Evolutionary conservation across 352 stramenopile species (phyloP), one percentile per base, ranked within the genome.

Genomic region (Globisporangium uncinulatum): DNA sequence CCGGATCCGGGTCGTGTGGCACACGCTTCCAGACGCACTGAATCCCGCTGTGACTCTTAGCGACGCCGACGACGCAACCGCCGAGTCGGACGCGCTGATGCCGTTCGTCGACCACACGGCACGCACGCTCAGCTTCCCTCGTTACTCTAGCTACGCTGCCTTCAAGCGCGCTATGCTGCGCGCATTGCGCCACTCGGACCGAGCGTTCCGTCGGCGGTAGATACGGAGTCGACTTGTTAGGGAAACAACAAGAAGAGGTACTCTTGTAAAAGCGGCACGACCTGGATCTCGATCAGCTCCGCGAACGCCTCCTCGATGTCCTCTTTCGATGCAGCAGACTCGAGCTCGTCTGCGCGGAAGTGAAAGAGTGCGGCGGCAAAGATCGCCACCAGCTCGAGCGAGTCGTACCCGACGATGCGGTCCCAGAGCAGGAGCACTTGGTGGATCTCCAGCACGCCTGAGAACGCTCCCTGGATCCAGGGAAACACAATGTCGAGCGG

Each of bases 391-490:
- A 90, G 44, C 49, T 92, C 75, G 17, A 89, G 53, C 29, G 73
- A 79, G 47, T 92, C 77, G 54, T 83, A 93, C 17, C 77, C 81
- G 20, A 92, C 59, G 17, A 92, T 63, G 29, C 79, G 82, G 49
- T 93, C 83, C 83, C 83, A 93, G 4, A 93, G 72, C 46, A 90
- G 49, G 17, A 93, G 76, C 37, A 93, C 65, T 59, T 93, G 77
- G 9, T 80, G 54, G 47, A 90, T 84, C 57, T 90, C 76, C 6
- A 93, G 66, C 32, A 91, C 63, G n/a, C 79, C 74, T 0, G 83
- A 91, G 55, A 93, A 91, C 19, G 76, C 83, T 51, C 68, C 69
- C 49, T 93, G 83, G 51, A 93, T 86, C 83, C 83, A 93, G 19
- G 79, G 76, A 55, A 93, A 93, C 19, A 74, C 83, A 43, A 93